Evolutionary conservation across 345 rosid genomes (phyloP).

Genomic region (Populus nigra): DNA sequence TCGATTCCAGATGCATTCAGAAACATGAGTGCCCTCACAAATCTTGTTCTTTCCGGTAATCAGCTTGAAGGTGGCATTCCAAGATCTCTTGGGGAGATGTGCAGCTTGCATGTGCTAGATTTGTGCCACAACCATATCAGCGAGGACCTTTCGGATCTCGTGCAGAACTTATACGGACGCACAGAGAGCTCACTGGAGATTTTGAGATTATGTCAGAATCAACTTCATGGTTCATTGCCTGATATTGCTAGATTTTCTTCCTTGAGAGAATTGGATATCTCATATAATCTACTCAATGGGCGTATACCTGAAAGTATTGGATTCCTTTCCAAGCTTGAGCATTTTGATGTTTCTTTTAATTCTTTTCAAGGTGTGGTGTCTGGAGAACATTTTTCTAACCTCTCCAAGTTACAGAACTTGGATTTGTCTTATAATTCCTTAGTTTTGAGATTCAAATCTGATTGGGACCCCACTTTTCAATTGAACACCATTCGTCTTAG

Average conservation of each 20-base stretch:
- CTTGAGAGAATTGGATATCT: neutral
- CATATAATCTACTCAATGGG: constrained; percentile 7
- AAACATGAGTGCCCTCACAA: neutral
- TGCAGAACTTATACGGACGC: constrained; percentile 18
- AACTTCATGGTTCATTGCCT: constrained; percentile 21
- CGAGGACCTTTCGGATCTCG: neutral
- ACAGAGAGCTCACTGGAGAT: constrained; percentile 13
- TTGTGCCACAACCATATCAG: constrained; percentile 7
- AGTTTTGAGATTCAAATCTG: constrained; percentile 8
- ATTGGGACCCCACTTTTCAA: constrained; percentile 35
- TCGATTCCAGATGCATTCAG: constrained; percentile 5
- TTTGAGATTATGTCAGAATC: constrained; percentile 7
- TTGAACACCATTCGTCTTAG: neutral
- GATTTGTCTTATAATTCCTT: constrained; percentile 16
- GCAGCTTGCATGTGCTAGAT: constrained; percentile 14
- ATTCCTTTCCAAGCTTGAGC: constrained; percentile 2
- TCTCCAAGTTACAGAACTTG: constrained; percentile 15
- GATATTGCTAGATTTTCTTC: constrained; percentile 13
- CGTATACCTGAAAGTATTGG: constrained; percentile 13
- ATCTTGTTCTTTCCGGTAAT: neutral
- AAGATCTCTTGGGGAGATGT: constrained; percentile 13
- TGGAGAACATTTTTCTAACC: constrained; percentile 26
- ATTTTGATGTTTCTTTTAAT: constrained; percentile 14
- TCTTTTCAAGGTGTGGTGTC: constrained; percentile 20
- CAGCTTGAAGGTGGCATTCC: constrained; percentile 13